Evolutionary conservation across 2,329 filamentous ascomycete species (phyloP), one percentile per base, ranked within the genome.

Genomic region (Penicillium corylophilum): DNA sequence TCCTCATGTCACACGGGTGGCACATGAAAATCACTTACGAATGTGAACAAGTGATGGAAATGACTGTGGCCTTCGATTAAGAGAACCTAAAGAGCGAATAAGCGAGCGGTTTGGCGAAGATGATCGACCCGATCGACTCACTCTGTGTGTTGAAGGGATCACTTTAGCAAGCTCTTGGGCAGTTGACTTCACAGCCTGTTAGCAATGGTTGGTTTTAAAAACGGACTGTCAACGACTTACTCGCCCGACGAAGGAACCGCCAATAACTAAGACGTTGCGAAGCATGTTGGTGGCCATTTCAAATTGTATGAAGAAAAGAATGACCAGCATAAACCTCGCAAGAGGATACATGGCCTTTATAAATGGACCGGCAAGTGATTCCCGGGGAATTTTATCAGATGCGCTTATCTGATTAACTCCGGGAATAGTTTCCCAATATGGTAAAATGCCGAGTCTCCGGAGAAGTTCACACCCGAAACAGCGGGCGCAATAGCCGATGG

Each of bases 21-120:
- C 5, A n/a, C 18, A n/a, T 7, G 20, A 12, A 9, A 9, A 22
- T n/a, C 24, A 15, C 64, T 55, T 58, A 70, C 67, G 42, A 71
- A 71, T 24, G 65, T 62, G 46, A 71, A 71, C 1, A 71, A 56
- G 40, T 71, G 68, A 41, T 72, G 66, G 47, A 70, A 71, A 39
- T 71, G 68, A 22, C 65, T 71, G 48, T 71, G 69, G 4, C 66
- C 57, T 38, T 71, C 68, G 12, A 68, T 62, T 5, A 71, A 40
- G 13, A 71, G 60, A 12, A 71, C 59, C 65, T 71, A 40, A 6
- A n/a, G 3, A 15, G 9, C 26, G 20, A 38, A 40, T 50, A 13
- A 53, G 50, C 12, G 0, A 20, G 3, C n/a, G 16, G 4, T 18
- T 38, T 4, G 3, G 18, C 35, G 3, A 20, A 7, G 4, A 20